These are phyloP conservation scores for Cladosporium sp. DNA, from an alignment of 2,329 filamentous ascomycete species.

Conservation along the genomic window DNA sequence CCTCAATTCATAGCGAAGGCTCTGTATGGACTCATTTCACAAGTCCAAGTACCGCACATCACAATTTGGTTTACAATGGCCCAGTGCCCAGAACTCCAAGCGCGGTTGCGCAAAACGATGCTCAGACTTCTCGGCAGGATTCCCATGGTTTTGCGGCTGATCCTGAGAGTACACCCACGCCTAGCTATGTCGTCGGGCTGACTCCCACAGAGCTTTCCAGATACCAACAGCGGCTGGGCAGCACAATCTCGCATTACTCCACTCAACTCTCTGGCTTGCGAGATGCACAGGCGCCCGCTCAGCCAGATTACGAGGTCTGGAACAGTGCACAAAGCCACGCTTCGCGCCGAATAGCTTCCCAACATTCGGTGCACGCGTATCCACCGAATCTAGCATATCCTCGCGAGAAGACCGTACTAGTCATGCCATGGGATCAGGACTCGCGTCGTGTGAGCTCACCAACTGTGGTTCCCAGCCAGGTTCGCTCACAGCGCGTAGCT, in stretches of 20 bases:
- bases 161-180: neutral
- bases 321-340: constrained; percentile 1
- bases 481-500: neutral
- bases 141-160: neutral
- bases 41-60: neutral
- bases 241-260: constrained; percentile 3
- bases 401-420: neutral
- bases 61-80: neutral
- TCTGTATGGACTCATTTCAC: neutral
- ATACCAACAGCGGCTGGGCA: neutral
- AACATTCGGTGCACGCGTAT: neutral
- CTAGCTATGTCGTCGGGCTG: constrained; percentile 5
- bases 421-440: constrained; percentile 2
- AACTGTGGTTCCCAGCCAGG: neutral
- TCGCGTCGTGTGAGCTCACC: neutral
- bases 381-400: neutral
- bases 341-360: neutral
- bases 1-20: neutral
- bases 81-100: neutral
- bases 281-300: neutral
- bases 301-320: constrained; percentile 7
- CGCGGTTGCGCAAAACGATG: neutral
- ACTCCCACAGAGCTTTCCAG: neutral
- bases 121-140: neutral
- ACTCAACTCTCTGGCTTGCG: neutral